These are phyloP conservation scores for Fusarium circinatum DNA, from an alignment of 2,329 filamentous ascomycete genomes.

Conservation along the genomic window DNA sequence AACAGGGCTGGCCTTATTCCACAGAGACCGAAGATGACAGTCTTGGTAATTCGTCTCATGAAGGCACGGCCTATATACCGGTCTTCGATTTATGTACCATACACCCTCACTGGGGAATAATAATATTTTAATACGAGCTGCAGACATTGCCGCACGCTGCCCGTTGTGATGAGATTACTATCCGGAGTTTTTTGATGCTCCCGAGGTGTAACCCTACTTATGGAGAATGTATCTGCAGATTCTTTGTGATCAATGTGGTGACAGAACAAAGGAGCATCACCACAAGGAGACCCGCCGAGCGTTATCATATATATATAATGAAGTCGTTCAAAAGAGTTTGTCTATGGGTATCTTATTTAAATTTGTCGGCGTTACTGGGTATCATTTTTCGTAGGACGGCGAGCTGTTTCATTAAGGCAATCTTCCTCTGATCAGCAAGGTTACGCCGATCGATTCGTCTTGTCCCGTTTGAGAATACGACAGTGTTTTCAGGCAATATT, in stretches of 20 bases:
- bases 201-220: not conserved
- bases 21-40: constrained; percentile 9
- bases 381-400: constrained; percentile 75
- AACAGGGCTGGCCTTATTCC: constrained; percentile 31
- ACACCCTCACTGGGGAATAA: not conserved
- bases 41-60: too few relatives aligned
- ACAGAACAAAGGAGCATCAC: not conserved
- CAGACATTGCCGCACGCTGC: not conserved
- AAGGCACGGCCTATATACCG: not conserved
- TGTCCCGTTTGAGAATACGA: constrained; percentile 73
- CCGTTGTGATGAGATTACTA: not conserved
- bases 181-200: not conserved
- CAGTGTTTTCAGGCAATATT: constrained; percentile 71
- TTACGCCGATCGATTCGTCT: constrained; percentile 68
- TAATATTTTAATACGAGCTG: not conserved
- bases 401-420: constrained; percentile 73
- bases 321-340: not conserved
- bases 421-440: constrained; percentile 71
- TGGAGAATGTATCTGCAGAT: not conserved
- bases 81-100: not conserved
- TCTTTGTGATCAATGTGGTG: not conserved
- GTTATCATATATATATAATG: not conserved
- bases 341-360: constrained; percentile 46
- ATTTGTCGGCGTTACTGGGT: constrained; percentile 68
- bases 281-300: not conserved